Conservation (phyloP, 2,329 filamentous ascomycete species). For the Paraphoma chrysanthemicola region DNA sequence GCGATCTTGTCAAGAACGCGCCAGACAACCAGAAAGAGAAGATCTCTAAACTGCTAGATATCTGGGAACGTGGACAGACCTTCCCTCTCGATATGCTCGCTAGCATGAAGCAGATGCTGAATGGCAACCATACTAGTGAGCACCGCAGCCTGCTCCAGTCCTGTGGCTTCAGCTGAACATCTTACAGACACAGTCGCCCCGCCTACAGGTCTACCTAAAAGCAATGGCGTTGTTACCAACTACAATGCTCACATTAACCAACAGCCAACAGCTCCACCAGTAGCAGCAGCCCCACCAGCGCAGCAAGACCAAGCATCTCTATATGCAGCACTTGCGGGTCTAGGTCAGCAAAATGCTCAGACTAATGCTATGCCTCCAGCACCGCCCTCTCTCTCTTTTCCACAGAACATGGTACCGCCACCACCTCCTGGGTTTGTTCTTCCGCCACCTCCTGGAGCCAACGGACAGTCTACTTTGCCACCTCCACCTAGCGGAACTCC, state of each 20-base stretch:
- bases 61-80: conserved; percentile 95
- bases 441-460: conserved; percentile 32
- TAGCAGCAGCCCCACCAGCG: conserved; percentile 22
- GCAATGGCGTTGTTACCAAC: conserved; percentile 26
- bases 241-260: conserved; percentile 34
- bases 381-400: conserved; percentile 33
- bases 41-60: conserved; percentile 92
- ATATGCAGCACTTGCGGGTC: conserved; percentile 42
- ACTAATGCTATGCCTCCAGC: conserved; percentile 36
- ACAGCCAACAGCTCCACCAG: conserved; percentile 27
- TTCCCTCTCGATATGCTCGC: conserved; percentile 81
- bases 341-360: conserved; percentile 37
- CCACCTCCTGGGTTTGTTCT: conserved; percentile 43
- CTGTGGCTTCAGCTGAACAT: conserved; percentile 15
- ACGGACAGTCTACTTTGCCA: conserved; percentile 30
- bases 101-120: conserved; percentile 84
- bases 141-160: conserved; percentile 35
- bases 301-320: conserved; percentile 39
- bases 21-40: conserved; percentile 97
- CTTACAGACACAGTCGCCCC: conserved; percentile 28
- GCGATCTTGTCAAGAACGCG: conserved; percentile 87
- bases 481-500: conserved; percentile 31
- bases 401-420: conserved; percentile 37
- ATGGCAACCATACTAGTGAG: conserved; percentile 71
- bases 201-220: conserved; percentile 37